Evolutionary conservation across 768 basidiomycete genomes (phyloP), one percentile per base, ranked within the genome.

Genomic region (Exidia glandulosa): DNA sequence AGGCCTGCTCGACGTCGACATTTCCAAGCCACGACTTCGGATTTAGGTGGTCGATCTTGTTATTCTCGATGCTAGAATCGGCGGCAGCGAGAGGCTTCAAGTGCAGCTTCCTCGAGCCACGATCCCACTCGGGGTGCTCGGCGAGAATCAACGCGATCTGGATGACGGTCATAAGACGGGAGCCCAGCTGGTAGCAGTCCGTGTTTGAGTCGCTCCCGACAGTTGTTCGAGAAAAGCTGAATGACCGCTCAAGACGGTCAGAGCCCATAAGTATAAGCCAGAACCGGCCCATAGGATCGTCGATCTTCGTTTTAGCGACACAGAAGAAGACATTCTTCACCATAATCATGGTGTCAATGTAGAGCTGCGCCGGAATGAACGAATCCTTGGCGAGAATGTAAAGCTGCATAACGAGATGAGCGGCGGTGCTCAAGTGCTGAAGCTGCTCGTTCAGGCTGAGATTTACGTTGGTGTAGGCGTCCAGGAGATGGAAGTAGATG

Each of bases 301-400:
- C 69, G 3, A 70, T 60, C 48, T 76, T 74, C 19, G 68, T 61
- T 58, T 76, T 77, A 1, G 70, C 74, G 27, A 76, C 67, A 58
- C 75, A 76, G 57, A 75, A 76, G 52, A 62, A 74, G 0, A 60
- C 66, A 59, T 76, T 76, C 64, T 75, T 77, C 58, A 76, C 67
- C 71, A 74, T 74, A 3, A 72, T 60, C 66, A 70, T 67, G 41
- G 75, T 61, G 60, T 77, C 72, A 2, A 61, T 19, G 58, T 67
- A 77, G 1, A 71, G 66, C 6, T 65, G 63, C 1, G 59, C 65
- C 0, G 70, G 68, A 29, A 76, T 65, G 47, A 72, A 71, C 0
- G 41, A 66, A 31, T 63, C 61, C 0, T 61, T 33, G 6, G 54
- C 3, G 3, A 56, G 36, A 60, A 63, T n/a, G n/a, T n/a, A 69